These are phyloP conservation scores for Tolypocladium ovalisporum DNA, from an alignment of 2,329 filamentous ascomycete species.

Conservation along the genomic window DNA sequence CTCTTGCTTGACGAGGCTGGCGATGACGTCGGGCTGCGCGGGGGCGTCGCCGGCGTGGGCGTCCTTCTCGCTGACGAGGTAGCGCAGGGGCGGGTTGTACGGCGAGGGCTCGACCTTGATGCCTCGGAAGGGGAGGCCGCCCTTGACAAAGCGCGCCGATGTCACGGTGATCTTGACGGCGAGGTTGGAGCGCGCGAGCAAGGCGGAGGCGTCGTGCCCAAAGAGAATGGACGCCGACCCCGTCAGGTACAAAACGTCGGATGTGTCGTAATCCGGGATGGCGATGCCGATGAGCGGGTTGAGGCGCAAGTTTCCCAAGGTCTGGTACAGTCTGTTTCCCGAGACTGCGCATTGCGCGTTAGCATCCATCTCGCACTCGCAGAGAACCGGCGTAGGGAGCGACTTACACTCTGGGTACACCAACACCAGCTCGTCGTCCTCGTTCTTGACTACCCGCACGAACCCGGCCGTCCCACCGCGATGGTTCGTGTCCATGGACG, in stretches of 20 bases:
- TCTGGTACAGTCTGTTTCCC: constrained; percentile 76
- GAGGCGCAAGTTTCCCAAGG: constrained; percentile 62
- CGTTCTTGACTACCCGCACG: constrained; percentile 53
- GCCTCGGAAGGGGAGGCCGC: constrained; percentile 60
- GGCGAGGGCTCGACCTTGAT: constrained; percentile 49
- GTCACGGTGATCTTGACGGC: constrained; percentile 57
- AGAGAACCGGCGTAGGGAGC: neutral
- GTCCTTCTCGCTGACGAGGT: constrained; percentile 45
- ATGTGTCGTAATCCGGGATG: constrained; percentile 64
- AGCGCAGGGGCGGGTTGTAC: constrained; percentile 67
- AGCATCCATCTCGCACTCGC: neutral
- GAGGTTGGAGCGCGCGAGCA: constrained; percentile 61
- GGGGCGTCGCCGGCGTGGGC: constrained; percentile 5
- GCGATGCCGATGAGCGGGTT: constrained; percentile 59
- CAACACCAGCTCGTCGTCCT: constrained; percentile 35
- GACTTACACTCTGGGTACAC: constrained; percentile 63
- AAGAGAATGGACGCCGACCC: constrained; percentile 57
- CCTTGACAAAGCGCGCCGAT: constrained; percentile 49
- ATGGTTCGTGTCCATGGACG: constrained; percentile 75
- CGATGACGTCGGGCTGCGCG: constrained; percentile 20
- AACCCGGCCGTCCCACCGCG: constrained; percentile 68
- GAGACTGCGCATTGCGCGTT: constrained; percentile 34
- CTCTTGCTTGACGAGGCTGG: constrained; percentile 47
- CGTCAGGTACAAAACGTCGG: constrained; percentile 64
- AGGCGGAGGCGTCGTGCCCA: constrained; percentile 46